Conservation (phyloP, 2,329 filamentous ascomycete species). For the Chrysoporthe deuterocubensis region DNA sequence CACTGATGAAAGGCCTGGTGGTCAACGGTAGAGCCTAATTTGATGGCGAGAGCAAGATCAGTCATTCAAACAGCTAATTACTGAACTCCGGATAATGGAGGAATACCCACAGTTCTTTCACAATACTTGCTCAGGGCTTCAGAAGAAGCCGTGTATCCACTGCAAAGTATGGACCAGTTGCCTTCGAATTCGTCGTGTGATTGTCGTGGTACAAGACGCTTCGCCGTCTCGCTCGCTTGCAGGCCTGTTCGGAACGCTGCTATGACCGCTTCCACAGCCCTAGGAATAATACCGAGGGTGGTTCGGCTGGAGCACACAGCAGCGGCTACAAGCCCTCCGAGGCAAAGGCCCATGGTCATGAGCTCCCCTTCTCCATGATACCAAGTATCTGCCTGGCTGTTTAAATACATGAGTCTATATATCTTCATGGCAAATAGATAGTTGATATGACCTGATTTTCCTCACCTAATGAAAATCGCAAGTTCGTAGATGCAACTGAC, state of each 20-base stretch:
- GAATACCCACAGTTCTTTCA: conserved; percentile 49
- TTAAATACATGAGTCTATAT: not conserved
- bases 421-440: no score
- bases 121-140: conserved; percentile 52
- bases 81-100: no score
- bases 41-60: not conserved
- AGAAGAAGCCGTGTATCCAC: not conserved
- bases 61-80: not conserved
- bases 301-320: conserved; percentile 67
- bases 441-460: no score
- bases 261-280: conserved; percentile 67
- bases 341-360: conserved; percentile 62
- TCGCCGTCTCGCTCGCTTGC: conserved; percentile 56
- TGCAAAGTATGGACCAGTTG: conserved; percentile 69
- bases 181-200: conserved; percentile 46
- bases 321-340: conserved; percentile 67
- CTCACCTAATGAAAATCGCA: not conserved
- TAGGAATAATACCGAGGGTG: conserved; percentile 61
- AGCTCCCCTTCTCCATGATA: conserved; percentile 27
- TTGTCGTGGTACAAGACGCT: conserved; percentile 37
- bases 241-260: conserved; percentile 66
- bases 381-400: not conserved
- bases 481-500: conserved; percentile 17
- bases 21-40: not conserved
- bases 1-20: not conserved